These are phyloP conservation scores for Sporobolomyces pararoseus DNA, from an alignment of 768 basidiomycete genomes.

Conservation along the genomic window DNA sequence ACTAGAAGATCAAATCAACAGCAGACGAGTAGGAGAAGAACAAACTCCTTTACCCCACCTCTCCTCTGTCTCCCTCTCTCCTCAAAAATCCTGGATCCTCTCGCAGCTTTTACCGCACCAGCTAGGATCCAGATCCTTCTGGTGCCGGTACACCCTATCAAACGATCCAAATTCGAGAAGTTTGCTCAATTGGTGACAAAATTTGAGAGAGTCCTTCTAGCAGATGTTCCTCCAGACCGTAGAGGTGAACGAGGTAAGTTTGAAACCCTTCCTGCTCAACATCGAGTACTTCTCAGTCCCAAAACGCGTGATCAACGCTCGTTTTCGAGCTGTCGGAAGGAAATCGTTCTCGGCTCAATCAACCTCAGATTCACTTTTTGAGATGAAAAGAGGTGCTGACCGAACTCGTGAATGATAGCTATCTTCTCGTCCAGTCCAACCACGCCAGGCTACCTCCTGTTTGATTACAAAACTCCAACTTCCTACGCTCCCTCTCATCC, in stretches of 20 bases:
- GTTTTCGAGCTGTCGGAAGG: too few relatives aligned
- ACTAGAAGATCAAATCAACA: too few relatives aligned
- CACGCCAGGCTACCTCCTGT: conserved; percentile 74
- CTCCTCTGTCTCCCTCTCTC: neutral
- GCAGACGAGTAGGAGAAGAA: neutral
- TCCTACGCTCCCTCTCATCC: conserved; percentile 63
- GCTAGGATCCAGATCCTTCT: conserved; percentile 81
- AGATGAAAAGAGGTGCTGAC: too few relatives aligned
- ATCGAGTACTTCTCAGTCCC: too few relatives aligned
- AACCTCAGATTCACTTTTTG: too few relatives aligned
- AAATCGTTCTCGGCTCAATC: too few relatives aligned
- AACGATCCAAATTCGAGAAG: conserved; percentile 64
- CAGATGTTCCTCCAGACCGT: conserved; percentile 74
- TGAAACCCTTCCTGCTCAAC: too few relatives aligned
- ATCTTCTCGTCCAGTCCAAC: conserved; percentile 76
- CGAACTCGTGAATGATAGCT: conserved; percentile 50
- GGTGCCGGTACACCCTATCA: conserved; percentile 75
- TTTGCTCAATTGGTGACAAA: conserved; percentile 70
- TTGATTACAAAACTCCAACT: conserved; percentile 73
- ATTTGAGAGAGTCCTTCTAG: conserved; percentile 69
- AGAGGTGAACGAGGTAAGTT: conserved; percentile 56
- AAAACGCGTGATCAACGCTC: too few relatives aligned
- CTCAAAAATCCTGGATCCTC: conserved; percentile 37
- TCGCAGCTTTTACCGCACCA: conserved; percentile 63
- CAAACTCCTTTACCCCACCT: neutral